Conservation (phyloP, 768 basidiomycete species). For the Mycena haematopus region DNA sequence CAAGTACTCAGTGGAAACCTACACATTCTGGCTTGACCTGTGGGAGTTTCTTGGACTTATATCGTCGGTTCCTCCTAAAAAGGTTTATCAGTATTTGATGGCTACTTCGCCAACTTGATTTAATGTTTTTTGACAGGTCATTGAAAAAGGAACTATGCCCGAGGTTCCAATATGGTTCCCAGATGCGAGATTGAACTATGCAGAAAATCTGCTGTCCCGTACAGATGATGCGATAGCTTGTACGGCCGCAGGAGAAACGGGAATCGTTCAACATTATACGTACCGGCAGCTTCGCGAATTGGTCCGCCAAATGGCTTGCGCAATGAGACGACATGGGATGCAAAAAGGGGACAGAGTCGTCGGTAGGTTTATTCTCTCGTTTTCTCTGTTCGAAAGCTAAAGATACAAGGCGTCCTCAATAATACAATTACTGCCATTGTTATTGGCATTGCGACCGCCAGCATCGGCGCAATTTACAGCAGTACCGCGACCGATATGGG, state of each 20-base stretch:
- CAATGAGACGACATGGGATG: conserved; percentile 63
- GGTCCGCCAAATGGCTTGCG: conserved; percentile 63
- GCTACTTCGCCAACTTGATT: background rate
- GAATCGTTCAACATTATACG: conserved; percentile 53
- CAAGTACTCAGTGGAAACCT: conserved; percentile 68
- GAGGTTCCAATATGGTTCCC: conserved; percentile 76
- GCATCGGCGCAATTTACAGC: conserved; percentile 72
- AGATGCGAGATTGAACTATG: conserved; percentile 69
- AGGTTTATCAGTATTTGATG: conserved; percentile 38
- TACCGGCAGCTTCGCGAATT: conserved; percentile 59
- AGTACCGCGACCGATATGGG: conserved; percentile 82
- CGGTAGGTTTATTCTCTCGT: conserved; percentile 43
- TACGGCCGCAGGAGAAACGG: conserved; percentile 63
- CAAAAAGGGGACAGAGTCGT: conserved; percentile 69
- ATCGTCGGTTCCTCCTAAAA: conserved; percentile 60
- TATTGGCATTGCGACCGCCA: conserved; percentile 67
- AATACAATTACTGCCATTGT: conserved; percentile 65
- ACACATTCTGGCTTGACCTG: conserved; percentile 73
- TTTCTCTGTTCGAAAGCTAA: background rate
- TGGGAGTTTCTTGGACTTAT: conserved; percentile 70
- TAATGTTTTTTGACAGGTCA: conserved; percentile 17
- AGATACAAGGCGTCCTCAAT: conserved; percentile 60
- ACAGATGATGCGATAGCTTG: conserved; percentile 66
- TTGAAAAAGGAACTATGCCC: conserved; percentile 50
- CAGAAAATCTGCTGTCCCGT: conserved; percentile 69